Evolutionary conservation across 2,329 filamentous ascomycete genomes (phyloP), one percentile per base, ranked within the genome.

Genomic region (Xylariaceae sp.): DNA sequence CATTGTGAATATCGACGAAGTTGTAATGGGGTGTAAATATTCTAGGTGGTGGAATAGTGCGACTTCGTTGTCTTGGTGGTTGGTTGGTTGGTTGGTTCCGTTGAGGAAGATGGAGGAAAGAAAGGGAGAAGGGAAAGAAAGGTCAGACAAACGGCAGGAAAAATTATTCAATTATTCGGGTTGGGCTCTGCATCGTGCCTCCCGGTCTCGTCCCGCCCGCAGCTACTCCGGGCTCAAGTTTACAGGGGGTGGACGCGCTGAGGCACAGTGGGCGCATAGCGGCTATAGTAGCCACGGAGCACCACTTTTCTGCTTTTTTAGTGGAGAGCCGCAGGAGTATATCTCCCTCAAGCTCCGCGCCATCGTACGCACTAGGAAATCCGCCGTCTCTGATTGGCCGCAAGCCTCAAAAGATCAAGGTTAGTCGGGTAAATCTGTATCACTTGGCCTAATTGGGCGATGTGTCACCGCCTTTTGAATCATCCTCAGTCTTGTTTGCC

Each of bases 1-100:
- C 79, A 83, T 84, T 65, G 57, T 72, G 45, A 53, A 76, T 75
- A n/a, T 86, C 82, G 84, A 86, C 83, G 76, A 83, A 85, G 83
- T 81, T 79, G 56, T 63, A 57, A 55, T 63, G 55, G 64, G 16
- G 38, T 40, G 37, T 46, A 45, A 38, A 46, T 53, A 50, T 48
- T 48, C 48, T 49, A 56, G 54, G 61, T 50, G 55, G 39, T 57
- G 59, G 50, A 68, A 71, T 71, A 73, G 69, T 67, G 72, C 76
- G 80, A 82, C 79, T 83, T 83, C 77, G 79, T 82, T 82, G 80
- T 83, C 79, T 82, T 63, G 57, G 58, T 55, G 52, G 59, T 67
- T 32, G 27, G 56, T 60, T 57, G 55, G 59, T 55, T 55, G 60
- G 52, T 58, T 66, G 59, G 59, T 59, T 60, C 52, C 55, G 55